These are phyloP conservation scores for Gaeumannomyces sp. DNA, from an alignment of 2,329 filamentous ascomycete genomes.

Conservation along the genomic window DNA sequence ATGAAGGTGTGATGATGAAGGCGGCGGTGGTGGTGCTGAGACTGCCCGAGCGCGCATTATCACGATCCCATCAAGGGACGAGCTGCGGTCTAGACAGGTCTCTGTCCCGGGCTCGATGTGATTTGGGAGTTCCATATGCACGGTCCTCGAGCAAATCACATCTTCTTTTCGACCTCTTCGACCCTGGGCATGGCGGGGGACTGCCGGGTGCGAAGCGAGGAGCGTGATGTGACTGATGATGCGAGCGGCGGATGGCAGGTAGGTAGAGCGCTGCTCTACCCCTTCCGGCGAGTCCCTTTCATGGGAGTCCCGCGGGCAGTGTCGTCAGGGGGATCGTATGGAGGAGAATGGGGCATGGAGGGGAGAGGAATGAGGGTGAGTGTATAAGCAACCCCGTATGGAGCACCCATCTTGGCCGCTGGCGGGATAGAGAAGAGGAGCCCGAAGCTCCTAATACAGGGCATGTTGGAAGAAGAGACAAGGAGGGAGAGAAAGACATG, in stretches of 20 bases:
- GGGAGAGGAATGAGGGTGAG: too few species aligned
- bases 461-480: too few species aligned
- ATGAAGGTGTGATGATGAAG: not conserved
- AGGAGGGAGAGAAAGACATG: too few species aligned
- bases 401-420: too few species aligned
- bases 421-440: too few species aligned
- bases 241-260: not conserved
- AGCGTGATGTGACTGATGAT: not conserved
- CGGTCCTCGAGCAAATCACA: not conserved
- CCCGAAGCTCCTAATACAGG: not conserved
- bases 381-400: too few species aligned
- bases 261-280: not conserved
- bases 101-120: not conserved
- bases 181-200: not conserved
- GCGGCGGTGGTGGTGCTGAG: not conserved
- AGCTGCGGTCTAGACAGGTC: not conserved
- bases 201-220: not conserved
- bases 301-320: too few species aligned
- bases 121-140: not conserved
- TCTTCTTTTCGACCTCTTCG: not conserved
- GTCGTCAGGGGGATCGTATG: too few species aligned
- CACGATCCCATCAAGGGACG: too few species aligned
- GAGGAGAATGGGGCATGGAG: too few species aligned
- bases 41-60: too few species aligned
- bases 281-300: too few species aligned